Conservation (phyloP, 2,329 filamentous ascomycete genomes). For the Colletotrichum incanum region DNA sequence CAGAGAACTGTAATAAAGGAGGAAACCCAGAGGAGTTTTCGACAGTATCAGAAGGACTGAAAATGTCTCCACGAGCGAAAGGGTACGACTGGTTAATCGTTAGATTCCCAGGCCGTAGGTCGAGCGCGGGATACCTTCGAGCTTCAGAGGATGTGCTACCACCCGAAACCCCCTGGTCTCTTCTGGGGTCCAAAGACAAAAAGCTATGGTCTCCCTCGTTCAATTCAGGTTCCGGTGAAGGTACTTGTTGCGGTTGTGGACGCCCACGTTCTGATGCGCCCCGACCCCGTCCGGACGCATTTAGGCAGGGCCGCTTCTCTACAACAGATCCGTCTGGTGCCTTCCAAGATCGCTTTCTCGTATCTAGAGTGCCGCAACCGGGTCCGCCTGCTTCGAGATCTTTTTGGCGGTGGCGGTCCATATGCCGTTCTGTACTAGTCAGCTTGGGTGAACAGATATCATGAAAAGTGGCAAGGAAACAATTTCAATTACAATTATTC, state of each 20-base stretch:
- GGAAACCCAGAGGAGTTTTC: conserved; percentile 26
- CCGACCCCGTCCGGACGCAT: conserved; percentile 25
- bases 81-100: background rate
- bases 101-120: conserved; percentile 12
- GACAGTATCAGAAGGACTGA: conserved; percentile 8
- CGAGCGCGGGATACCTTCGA: conserved; percentile 1
- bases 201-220: conserved; percentile 27
- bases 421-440: conserved; percentile 66
- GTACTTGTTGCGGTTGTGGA: conserved; percentile 29
- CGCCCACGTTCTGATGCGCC: conserved; percentile 14
- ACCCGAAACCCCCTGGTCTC: background rate
- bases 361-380: conserved; percentile 66
- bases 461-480: too few relatives aligned
- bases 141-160: conserved; percentile 14
- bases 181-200: background rate
- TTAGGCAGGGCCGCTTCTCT: conserved; percentile 55
- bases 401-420: conserved; percentile 67
- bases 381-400: conserved; percentile 70
- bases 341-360: conserved; percentile 70
- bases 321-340: conserved; percentile 68
- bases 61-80: conserved; percentile 8
- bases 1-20: conserved; percentile 6
- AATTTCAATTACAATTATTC: too few relatives aligned
- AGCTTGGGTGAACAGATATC: background rate
- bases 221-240: conserved; percentile 32